Percentiles rank a stretch among this genome's conserved stretches.
phyloP scores from a whole-genome alignment of 108 stramenopile genomes.

The Pinguiococcus pyrenoidosus region DNA sequence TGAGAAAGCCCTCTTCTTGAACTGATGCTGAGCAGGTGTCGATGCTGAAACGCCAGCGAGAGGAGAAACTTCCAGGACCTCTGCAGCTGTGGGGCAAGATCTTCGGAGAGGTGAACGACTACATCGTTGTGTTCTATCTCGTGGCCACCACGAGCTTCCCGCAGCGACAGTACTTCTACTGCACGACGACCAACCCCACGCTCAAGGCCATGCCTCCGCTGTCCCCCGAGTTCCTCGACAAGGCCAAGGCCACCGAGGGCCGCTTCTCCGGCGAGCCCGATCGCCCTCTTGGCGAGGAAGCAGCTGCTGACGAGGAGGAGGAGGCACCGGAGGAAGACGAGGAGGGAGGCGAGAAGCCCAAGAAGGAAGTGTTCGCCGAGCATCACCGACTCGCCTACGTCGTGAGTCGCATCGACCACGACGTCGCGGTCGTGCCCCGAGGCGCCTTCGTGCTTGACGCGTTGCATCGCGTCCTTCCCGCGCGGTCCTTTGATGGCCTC shows the following conservation, averaged over 20 bases:
- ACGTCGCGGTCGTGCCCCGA: slow-evolving; percentile 8
- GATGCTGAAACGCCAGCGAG: slow-evolving; percentile 6
- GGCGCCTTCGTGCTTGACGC: slow-evolving; percentile 22
- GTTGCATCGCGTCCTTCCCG: slow-evolving; percentile 6
- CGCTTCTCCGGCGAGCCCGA: slow-evolving; percentile 5
- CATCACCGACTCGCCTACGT: slow-evolving; percentile 21
- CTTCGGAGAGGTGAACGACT: slow-evolving; percentile 15
- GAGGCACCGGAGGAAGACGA: neutral
- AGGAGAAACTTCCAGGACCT: slow-evolving; percentile 13
- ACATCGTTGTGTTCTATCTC: slow-evolving; percentile 11
- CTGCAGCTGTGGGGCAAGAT: slow-evolving; percentile 24
- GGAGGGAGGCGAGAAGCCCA: slow-evolving; percentile 15
- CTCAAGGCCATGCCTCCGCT: slow-evolving; percentile 2
- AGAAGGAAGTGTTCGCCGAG: slow-evolving; percentile 21
- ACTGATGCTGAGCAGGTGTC: too few species aligned
- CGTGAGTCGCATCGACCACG: slow-evolving; percentile 19
- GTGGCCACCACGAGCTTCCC: slow-evolving; percentile 6
- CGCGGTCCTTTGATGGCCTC: slow-evolving; percentile 14
- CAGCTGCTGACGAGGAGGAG: neutral
- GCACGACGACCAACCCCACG: slow-evolving; percentile 12
- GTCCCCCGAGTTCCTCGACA: neutral
- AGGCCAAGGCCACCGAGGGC: neutral
- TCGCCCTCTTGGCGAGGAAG: neutral
- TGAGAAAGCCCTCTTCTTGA: too few species aligned
- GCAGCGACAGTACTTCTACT: slow-evolving; percentile 19